These are phyloP conservation scores for Syzygium oleosum DNA, from an alignment of 345 rosid species.

Conservation along the genomic window DNA sequence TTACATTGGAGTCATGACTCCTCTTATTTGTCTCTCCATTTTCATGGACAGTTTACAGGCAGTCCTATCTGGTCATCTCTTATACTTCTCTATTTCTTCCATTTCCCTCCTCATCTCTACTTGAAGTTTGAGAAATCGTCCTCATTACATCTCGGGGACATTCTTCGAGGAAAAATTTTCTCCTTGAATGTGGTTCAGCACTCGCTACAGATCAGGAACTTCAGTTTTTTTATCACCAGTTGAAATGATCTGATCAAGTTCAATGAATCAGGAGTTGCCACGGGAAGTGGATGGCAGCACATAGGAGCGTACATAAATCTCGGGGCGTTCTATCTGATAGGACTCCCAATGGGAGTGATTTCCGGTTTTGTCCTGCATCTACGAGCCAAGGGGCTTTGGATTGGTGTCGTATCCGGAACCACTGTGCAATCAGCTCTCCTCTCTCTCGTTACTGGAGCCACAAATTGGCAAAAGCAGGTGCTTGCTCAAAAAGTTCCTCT, in stretches of 20 bases:
- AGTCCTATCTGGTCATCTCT: conserved; percentile 29
- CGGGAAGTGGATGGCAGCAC: conserved; percentile 34
- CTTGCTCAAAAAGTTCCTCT: background rate
- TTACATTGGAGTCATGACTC: conserved; percentile 22
- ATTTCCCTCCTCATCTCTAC: background rate
- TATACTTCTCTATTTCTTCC: background rate
- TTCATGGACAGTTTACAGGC: conserved; percentile 27
- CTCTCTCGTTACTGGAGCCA: conserved; percentile 1
- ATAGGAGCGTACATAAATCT: conserved; percentile 23
- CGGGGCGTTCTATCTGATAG: conserved; percentile 25
- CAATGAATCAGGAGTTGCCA: conserved; percentile 20
- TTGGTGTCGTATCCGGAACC: conserved; percentile 22
- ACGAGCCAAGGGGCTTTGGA: conserved; percentile 34
- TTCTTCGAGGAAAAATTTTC: background rate
- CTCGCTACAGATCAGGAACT: background rate
- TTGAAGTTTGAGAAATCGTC: background rate
- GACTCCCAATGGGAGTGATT: conserved; percentile 15
- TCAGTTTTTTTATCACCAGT: background rate
- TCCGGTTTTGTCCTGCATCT: conserved; percentile 16
- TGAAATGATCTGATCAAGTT: background rate
- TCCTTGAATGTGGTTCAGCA: background rate
- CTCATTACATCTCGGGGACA: background rate
- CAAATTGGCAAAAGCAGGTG: conserved; percentile 35
- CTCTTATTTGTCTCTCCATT: conserved; percentile 26
- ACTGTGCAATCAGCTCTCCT: conserved; percentile 12